These are phyloP conservation scores for Vicia sativa DNA, from an alignment of 306 rosid genomes.

Conservation along the genomic window DNA sequence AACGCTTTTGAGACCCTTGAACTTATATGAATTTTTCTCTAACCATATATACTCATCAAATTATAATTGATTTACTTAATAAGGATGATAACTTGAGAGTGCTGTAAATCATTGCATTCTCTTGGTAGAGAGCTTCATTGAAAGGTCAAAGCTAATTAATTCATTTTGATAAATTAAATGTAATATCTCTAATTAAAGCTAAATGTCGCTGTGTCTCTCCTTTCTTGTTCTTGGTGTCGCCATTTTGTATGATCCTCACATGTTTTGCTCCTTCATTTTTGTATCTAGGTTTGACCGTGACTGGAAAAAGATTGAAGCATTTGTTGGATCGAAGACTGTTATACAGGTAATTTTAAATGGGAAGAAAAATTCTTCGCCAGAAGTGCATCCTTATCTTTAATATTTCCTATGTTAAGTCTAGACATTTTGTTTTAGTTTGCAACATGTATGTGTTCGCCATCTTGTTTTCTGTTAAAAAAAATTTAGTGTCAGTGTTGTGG, in stretches of 20 bases:
- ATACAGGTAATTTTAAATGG: slow-evolving; percentile 69
- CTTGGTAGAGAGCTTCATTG: slow-evolving; percentile 10
- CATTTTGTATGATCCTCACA: slow-evolving; percentile 28
- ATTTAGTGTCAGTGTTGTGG: neutral
- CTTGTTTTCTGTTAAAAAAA: neutral
- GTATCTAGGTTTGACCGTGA: slow-evolving; percentile 89
- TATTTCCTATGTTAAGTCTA: neutral
- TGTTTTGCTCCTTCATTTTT: slow-evolving; percentile 24
- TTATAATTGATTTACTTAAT: neutral
- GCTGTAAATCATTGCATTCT: slow-evolving; percentile 17
- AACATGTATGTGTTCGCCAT: neutral
- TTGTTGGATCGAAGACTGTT: slow-evolving; percentile 91
- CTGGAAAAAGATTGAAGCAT: slow-evolving; percentile 99
- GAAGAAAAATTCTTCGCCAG: neutral
- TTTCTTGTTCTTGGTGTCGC: slow-evolving; percentile 1
- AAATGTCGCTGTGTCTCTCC: neutral
- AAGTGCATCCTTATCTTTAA: neutral
- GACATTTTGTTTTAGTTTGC: neutral
- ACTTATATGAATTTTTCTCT: neutral
- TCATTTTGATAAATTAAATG: neutral
- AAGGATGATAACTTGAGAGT: slow-evolving; percentile 2
- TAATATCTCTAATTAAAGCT: slow-evolving; percentile 20
- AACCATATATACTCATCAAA: neutral
- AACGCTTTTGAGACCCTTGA: slow-evolving; percentile 1
- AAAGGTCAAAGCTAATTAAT: slow-evolving; percentile 3